Evolutionary conservation across 2,329 filamentous ascomycete species (phyloP).

Genomic region (Beauveria australis): DNA sequence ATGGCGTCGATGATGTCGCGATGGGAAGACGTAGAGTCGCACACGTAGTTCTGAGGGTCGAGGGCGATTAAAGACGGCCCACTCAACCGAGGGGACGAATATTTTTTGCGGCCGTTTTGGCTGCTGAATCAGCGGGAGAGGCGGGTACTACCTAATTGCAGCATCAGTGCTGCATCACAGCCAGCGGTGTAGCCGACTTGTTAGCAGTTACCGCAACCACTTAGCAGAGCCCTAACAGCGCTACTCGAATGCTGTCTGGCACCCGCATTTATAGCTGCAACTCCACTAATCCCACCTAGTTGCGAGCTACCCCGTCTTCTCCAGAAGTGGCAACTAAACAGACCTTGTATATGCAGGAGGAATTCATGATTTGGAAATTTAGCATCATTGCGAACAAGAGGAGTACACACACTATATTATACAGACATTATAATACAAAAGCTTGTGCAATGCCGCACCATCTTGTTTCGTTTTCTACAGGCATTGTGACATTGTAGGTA

Average conservation of each 20-base stretch:
- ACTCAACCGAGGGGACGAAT: not conserved
- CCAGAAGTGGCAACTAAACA: not conserved
- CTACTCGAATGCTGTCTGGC: too few relatives aligned
- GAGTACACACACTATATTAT: not conserved
- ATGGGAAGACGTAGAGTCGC: not conserved
- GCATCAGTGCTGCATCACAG: too few relatives aligned
- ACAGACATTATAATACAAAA: not conserved
- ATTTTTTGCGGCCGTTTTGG: slow-evolving; percentile 1
- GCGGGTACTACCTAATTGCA: not conserved
- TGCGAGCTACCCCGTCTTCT: not conserved
- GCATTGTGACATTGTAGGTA: not conserved
- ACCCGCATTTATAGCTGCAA: too few relatives aligned
- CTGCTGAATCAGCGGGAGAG: slow-evolving; percentile 6
- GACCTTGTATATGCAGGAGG: too few relatives aligned
- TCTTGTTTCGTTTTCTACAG: not conserved
- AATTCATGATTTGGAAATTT: too few relatives aligned
- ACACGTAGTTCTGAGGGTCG: not conserved
- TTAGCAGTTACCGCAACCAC: too few relatives aligned
- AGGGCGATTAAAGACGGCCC: not conserved
- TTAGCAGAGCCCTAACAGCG: too few relatives aligned
- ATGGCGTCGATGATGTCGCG: not conserved
- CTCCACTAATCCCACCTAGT: too few relatives aligned
- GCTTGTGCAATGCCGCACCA: not conserved
- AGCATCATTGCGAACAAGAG: too few relatives aligned
- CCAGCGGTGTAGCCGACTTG: too few relatives aligned